These are phyloP conservation scores for Fusarium cyanostomum DNA, from an alignment of 2,329 filamentous ascomycete species.

Conservation along the genomic window DNA sequence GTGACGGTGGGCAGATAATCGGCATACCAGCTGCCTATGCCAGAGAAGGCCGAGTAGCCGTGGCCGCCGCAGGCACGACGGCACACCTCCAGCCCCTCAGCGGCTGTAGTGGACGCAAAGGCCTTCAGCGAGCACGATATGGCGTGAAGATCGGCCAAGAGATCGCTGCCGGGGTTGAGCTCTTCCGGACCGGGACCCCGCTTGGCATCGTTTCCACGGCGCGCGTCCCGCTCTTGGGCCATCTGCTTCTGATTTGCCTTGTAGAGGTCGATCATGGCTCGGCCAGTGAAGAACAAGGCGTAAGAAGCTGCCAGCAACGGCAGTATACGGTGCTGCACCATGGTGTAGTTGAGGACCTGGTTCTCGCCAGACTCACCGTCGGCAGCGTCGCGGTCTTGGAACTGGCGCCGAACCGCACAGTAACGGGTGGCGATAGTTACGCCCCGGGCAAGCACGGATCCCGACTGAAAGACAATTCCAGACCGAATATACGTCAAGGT, in stretches of 20 bases:
- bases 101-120: conserved; percentile 75
- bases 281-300: conserved; percentile 82
- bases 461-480: conserved; percentile 77
- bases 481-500: conserved; percentile 80
- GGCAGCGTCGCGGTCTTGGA: conserved; percentile 76
- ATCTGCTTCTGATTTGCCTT: conserved; percentile 76
- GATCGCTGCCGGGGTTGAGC: conserved; percentile 67
- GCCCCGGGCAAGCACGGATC: conserved; percentile 75
- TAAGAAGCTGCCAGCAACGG: conserved; percentile 78
- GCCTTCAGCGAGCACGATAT: conserved; percentile 82
- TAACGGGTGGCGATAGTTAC: conserved; percentile 83
- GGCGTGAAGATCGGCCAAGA: conserved; percentile 78
- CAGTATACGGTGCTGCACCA: conserved; percentile 79
- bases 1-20: conserved; percentile 77
- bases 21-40: conserved; percentile 79
- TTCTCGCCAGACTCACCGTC: conserved; percentile 69
- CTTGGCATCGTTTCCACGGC: conserved; percentile 50
- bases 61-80: conserved; percentile 81
- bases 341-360: conserved; percentile 82
- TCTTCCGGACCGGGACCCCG: conserved; percentile 75
- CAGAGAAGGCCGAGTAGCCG: conserved; percentile 78
- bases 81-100: conserved; percentile 78
- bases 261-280: conserved; percentile 79
- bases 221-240: conserved; percentile 53
- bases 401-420: conserved; percentile 77